phyloP scores from a whole-genome alignment of 2,329 filamentous ascomycete species.

The Trichoderma hamatum region DNA sequence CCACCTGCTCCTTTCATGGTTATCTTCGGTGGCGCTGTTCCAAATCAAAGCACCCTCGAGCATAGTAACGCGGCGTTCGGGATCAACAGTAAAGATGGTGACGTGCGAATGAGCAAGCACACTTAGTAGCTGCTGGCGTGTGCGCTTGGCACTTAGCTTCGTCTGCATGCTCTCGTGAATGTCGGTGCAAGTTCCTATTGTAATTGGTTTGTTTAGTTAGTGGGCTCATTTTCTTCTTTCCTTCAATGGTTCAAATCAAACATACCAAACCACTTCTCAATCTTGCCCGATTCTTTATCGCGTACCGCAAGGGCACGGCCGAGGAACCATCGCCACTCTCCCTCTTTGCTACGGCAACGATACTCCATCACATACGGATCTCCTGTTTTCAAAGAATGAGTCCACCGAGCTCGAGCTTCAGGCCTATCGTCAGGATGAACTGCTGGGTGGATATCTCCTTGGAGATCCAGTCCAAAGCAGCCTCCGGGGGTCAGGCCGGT shows the following conservation, averaged over 20 bases:
- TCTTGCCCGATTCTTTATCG: constrained; percentile 65
- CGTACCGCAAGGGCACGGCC: constrained; percentile 70
- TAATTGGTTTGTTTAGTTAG: background rate
- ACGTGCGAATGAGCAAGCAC: constrained; percentile 76
- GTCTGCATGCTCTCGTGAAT: constrained; percentile 75
- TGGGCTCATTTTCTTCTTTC: background rate
- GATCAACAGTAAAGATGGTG: constrained; percentile 74
- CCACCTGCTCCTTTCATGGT: constrained; percentile 48
- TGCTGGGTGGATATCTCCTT: constrained; percentile 65
- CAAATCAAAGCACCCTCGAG: constrained; percentile 69
- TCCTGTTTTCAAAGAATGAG: constrained; percentile 65
- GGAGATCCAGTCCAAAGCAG: constrained; percentile 66
- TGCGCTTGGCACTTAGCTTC: constrained; percentile 66
- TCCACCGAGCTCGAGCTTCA: constrained; percentile 60
- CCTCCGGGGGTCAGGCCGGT: constrained; percentile 67
- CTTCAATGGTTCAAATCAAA: background rate
- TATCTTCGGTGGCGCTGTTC: constrained; percentile 48
- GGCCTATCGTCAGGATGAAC: constrained; percentile 73
- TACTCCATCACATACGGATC: constrained; percentile 72
- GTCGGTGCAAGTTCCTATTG: constrained; percentile 68
- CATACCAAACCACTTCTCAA: constrained; percentile 76
- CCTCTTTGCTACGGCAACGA: constrained; percentile 65
- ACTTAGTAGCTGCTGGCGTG: constrained; percentile 69
- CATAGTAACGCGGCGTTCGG: constrained; percentile 63
- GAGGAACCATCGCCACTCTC: constrained; percentile 79